Base-by-base conservation (phyloP, 1,284 basidiomycete species). In the Rhodotorula glutinis region DNA sequence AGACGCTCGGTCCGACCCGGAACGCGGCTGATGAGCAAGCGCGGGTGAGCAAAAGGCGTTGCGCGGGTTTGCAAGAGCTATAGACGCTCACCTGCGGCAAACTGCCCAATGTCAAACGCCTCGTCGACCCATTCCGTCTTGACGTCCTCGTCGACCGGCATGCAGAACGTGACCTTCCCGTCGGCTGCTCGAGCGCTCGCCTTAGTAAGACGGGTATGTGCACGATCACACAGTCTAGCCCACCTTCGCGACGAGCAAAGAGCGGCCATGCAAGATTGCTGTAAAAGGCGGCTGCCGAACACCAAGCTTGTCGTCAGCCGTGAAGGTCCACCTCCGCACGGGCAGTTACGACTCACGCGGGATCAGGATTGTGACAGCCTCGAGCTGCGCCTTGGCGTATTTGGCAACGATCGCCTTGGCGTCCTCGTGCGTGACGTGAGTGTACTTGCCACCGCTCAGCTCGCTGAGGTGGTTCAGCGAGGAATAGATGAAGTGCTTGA, bases 401-500 rank as follows among this genome's bases (percentile, higher is more conserved):
- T 49, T 9, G 16, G 52, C 56, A 1, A 62, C 40, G 10, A 16
- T 9, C 11, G 55, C 51, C n/a, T 66, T 66, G 13, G 51, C 21
- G 21, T 66, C 60, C 38, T 49, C 49, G 23, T 44, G 60, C 30
- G 40, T 54, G 23, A 58, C 52, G 5, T 44, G 21, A 14, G 43
- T 51, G 49, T 53, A 30, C n/a, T 46, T 52, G 33, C 65, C 65
- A 10, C n/a, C 13, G 23, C 51, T 62, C 2, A 53, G 43, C 16
- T 58, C 29, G 44, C 33, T 17, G 33, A 59, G 27, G 51, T 51
- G 46, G 14, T 56, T 56, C 14, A 67, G 57, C 10, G 53, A 56
- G 11, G 49, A 56, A 53, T 59, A 62, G 47, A 67, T 54, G 27
- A 63, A 49, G 53, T 56, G 65, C 25, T 63, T 21, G 41, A 67